Evolutionary conservation across 106 monocot species (phyloP), one percentile per base, ranked within the genome.

Genomic region (Phalaenopsis aphrodite): DNA sequence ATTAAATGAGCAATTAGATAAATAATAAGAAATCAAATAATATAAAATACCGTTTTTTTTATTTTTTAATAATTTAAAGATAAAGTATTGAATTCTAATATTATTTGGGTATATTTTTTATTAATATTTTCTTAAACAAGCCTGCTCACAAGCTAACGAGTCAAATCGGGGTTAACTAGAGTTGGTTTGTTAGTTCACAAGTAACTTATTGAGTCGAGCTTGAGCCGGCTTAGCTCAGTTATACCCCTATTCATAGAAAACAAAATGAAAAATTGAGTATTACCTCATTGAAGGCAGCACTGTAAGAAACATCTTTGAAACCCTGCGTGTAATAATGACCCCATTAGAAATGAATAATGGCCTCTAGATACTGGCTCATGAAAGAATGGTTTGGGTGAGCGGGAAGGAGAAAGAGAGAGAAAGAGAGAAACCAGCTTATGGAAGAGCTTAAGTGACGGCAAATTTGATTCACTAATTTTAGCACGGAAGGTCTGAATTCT

Each of bases 381-480:
- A 56, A 23, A 75, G 37, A 43, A 30, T 15, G 30, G 30, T 30
- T 30, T 30, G 30, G 30, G 30, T 11, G 30, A 67, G 17, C 1
- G 23, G 39, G 23, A 0, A 12, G 4, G 48, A 18, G 47, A 72
- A 43, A 64, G 77, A 78, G 18, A 68, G 84, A 73, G 65, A 65
- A 77, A 55, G 38, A 38, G 81, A 79, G 67, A 74, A 72, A 92
- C 93, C 90, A 96, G 86, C 87, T 94, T 96, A 57, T 82, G 80
- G 43, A 96, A 96, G 73, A 96, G 96, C 66, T 82, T 83, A 46
- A 96, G 90, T 56, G 96, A 96, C 56, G 88, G 81, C 49, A 56
- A 76, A 78, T 96, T 96, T 46, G 88, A 83, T 73, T 94, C 94
- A 52, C 91, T 86, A 82, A 96, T 94, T 88, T 96, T 96, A 43